Evolutionary conservation across 345 rosid genomes (phyloP).

Genomic region (Orychophragmus violaceus): DNA sequence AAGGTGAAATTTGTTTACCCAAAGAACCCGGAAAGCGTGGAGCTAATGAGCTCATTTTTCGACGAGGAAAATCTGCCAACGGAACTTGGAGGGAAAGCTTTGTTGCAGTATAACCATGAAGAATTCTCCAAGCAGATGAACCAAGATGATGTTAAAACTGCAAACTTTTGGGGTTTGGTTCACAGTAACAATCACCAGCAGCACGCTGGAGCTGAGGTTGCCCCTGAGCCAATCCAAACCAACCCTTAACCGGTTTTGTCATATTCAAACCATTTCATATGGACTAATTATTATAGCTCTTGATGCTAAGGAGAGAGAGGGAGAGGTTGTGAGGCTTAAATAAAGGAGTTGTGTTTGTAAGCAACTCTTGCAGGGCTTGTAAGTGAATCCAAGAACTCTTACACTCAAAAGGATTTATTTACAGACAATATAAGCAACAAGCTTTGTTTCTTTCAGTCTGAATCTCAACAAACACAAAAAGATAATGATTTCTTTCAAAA

Average conservation of each 20-base stretch:
- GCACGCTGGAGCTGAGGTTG: constrained; percentile 47
- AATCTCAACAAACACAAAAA: constrained; percentile 18
- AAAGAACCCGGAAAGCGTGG: constrained; percentile 68
- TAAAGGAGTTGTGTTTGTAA: background rate
- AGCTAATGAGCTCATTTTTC: constrained; percentile 62
- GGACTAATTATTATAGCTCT: background rate
- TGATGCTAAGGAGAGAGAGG: background rate
- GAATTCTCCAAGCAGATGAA: constrained; percentile 74
- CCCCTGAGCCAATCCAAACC: constrained; percentile 43
- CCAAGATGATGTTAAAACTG: constrained; percentile 66
- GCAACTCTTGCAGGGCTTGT: background rate
- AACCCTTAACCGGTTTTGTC: constrained; percentile 2
- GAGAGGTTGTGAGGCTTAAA: background rate
- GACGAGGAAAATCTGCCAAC: constrained; percentile 81
- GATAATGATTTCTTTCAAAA: constrained; percentile 15
- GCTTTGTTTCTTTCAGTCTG: constrained; percentile 14
- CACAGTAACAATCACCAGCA: constrained; percentile 29
- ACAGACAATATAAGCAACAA: background rate
- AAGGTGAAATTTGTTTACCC: constrained; percentile 97
- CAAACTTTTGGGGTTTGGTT: constrained; percentile 54
- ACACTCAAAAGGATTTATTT: constrained; percentile 11
- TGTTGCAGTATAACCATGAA: constrained; percentile 69
- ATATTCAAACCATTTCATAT: background rate
- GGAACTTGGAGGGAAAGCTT: constrained; percentile 77
- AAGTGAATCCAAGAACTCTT: background rate